phyloP scores from a whole-genome alignment of 306 rosid genomes.

The Hippophae tibetana region DNA sequence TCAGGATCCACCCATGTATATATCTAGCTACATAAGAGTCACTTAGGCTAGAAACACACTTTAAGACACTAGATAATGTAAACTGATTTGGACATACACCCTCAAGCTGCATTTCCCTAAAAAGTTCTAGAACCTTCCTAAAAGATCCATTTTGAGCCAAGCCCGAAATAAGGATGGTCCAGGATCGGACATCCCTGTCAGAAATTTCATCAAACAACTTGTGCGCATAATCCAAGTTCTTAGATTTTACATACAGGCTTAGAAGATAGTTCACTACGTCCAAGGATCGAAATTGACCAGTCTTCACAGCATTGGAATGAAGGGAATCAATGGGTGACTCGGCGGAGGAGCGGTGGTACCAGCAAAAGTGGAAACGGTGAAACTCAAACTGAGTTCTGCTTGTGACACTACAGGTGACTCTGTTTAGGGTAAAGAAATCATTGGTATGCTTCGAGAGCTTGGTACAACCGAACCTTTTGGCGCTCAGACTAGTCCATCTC shows the following conservation, averaged over 20 bases:
- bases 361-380: constrained; percentile 15
- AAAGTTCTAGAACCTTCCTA: constrained; percentile 35
- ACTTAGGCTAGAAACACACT: constrained; percentile 42
- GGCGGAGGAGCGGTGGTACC: constrained; percentile 34
- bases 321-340: constrained; percentile 16
- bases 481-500: constrained; percentile 26
- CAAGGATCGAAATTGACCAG: constrained; percentile 32
- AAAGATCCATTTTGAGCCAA: constrained; percentile 44
- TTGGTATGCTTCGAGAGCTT: constrained; percentile 12
- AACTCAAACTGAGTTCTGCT: constrained; percentile 5
- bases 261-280: constrained; percentile 38
- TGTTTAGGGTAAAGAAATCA: constrained; percentile 1
- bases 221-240: constrained; percentile 31
- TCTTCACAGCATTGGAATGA: constrained; percentile 55
- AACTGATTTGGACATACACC: constrained; percentile 58
- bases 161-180: constrained; percentile 74
- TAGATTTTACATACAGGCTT: constrained; percentile 32
- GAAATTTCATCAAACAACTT: constrained; percentile 67
- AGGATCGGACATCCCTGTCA: constrained; percentile 40
- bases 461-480: constrained; percentile 5
- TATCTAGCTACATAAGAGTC: constrained; percentile 48
- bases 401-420: neutral
- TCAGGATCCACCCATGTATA: constrained; percentile 71
- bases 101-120: constrained; percentile 53
- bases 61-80: constrained; percentile 55